Base-by-base conservation (phyloP, 164 flowering plant species). In the Brasenia schreberi region DNA sequence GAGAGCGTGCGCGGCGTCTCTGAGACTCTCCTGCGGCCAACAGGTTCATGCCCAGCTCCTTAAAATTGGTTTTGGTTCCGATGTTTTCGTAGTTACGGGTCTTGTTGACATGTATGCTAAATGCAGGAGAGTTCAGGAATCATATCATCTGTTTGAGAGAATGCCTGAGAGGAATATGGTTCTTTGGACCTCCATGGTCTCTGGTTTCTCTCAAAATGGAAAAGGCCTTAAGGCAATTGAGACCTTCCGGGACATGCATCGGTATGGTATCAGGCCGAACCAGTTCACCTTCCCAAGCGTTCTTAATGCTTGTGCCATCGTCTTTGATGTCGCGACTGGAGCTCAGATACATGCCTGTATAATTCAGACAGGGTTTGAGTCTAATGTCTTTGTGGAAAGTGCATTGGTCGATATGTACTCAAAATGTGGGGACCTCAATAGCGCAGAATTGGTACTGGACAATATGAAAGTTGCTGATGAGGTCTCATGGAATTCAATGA, bases 21-120 rank as follows among this genome's bases (percentile, higher is more conserved):
- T 70, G 61, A 67, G 66, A 63, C 77, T 85, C 44, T 73, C 39
- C 14, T 75, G 74, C 65, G 95, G 95, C 16, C 19, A 60, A 60
- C 63, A 60, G 63, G 74, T 92, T 72, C 98, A 92, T 74, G 85
- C 83, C 14, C 78, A 78, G 66, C 74, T 75, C 0, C 45, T 83
- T 10, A 92, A 90, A 73, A 81, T 83, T 63, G 44, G 64, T 14
- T 77, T 84, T 43, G 84, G 83, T 65, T 58, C n/a, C 0, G 77
- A 85, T 69, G 75, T 60, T 16, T 85, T 73, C 77, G 92, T 92
- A 45, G 83, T 76, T 16, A 89, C 87, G 16, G 89, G 85, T 39
- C 89, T 92, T 39, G 83, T 90, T 60, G 95, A 88, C 72, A 82
- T 88, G 92, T 92, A 92, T 72, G 87, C 87, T 0, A 85, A 92